A percentile compares a stretch with the other conserved stretches of the same genome.
Conservation (phyloP, 768 basidiomycete genomes). For the Clathrus columnatus region DNA sequence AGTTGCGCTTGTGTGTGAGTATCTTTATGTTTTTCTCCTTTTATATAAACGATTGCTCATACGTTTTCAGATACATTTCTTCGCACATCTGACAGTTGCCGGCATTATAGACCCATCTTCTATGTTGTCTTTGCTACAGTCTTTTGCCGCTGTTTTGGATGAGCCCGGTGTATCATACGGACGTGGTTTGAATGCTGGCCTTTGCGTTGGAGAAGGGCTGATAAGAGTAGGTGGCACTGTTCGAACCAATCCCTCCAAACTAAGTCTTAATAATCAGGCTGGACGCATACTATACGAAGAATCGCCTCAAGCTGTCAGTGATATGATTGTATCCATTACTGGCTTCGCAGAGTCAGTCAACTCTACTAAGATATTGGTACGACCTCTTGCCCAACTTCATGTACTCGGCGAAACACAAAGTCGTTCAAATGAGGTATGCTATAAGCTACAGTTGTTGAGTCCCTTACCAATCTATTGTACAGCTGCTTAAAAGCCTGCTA, state of each 20-base stretch:
- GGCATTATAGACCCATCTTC: slow-evolving; percentile 69
- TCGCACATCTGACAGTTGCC: slow-evolving; percentile 77
- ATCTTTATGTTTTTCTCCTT: slow-evolving; percentile 9
- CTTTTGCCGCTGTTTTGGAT: slow-evolving; percentile 79
- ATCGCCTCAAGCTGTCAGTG: slow-evolving; percentile 48
- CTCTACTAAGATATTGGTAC: slow-evolving; percentile 55
- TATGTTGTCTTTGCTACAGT: slow-evolving; percentile 70
- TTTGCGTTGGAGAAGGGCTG: slow-evolving; percentile 75
- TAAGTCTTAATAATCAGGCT: slow-evolving; percentile 35
- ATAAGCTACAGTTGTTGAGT: not conserved
- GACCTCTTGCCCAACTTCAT: slow-evolving; percentile 49
- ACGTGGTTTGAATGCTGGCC: slow-evolving; percentile 71
- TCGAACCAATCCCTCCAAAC: not conserved
- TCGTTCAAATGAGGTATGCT: slow-evolving; percentile 47
- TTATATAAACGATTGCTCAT: not conserved
- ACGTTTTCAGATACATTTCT: slow-evolving; percentile 75
- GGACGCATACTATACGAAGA: slow-evolving; percentile 58
- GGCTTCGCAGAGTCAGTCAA: slow-evolving; percentile 54
- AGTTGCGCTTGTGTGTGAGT: slow-evolving; percentile 79
- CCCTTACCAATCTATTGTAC: too few species aligned
- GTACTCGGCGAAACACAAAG: slow-evolving; percentile 32
- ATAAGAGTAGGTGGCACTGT: slow-evolving; percentile 68
- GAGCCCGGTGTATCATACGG: slow-evolving; percentile 83
- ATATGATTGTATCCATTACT: slow-evolving; percentile 63
- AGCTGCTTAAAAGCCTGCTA: slow-evolving; percentile 75